phyloP scores from a whole-genome alignment of 2,329 filamentous ascomycete genomes.

The Aureobasidium uvarum region DNA sequence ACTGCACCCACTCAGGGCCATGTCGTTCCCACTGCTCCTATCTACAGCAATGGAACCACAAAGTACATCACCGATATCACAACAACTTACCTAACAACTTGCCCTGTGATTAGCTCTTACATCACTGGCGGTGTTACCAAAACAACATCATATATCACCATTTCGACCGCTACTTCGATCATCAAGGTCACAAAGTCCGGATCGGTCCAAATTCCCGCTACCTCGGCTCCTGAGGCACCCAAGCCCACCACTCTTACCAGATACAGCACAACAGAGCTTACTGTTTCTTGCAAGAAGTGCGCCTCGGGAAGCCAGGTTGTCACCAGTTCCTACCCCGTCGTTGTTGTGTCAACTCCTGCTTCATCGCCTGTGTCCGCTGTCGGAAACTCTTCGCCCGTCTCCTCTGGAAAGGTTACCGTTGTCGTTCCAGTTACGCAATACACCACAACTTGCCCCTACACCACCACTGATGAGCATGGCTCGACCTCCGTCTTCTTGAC shows the following conservation, averaged over 20 bases:
- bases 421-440: conserved; percentile 24
- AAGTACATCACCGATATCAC: neutral
- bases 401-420: conserved; percentile 18
- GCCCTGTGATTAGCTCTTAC: conserved; percentile 22
- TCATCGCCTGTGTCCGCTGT: neutral
- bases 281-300: conserved; percentile 39
- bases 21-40: neutral
- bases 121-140: conserved; percentile 12
- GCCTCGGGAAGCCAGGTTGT: conserved; percentile 29
- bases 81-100: conserved; percentile 26
- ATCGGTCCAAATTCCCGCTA: neutral
- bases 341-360: conserved; percentile 1
- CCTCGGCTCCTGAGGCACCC: conserved; percentile 12
- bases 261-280: conserved; percentile 35
- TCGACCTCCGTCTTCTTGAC: conserved; percentile 46
- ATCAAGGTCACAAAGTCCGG: conserved; percentile 18
- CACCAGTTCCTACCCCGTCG: conserved; percentile 23
- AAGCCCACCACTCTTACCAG: conserved; percentile 29
- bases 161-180: conserved; percentile 6
- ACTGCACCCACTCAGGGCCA: conserved; percentile 16
- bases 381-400: neutral
- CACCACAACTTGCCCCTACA: conserved; percentile 32
- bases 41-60: neutral
- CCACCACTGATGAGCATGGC: neutral
- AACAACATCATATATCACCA: conserved; percentile 9